phyloP scores from a whole-genome alignment of 139 green algal species.

The Bryopsis sp. region DNA sequence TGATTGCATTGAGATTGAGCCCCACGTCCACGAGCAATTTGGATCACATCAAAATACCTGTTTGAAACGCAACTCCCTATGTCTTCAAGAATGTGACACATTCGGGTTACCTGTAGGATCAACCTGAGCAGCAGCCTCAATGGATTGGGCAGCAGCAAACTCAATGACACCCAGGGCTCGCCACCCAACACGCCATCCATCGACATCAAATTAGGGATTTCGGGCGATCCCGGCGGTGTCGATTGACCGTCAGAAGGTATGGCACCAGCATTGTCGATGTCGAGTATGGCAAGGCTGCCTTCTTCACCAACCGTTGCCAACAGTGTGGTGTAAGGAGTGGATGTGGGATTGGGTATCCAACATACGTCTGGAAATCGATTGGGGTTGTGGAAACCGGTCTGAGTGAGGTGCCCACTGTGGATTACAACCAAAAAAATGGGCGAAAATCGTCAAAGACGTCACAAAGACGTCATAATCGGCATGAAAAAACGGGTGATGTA shows the following conservation, averaged over 20 bases:
- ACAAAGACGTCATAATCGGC: too few species aligned
- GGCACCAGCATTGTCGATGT: too few species aligned
- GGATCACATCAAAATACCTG: too few species aligned
- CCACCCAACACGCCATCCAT: background rate
- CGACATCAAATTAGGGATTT: background rate
- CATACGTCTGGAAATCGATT: background rate
- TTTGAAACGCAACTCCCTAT: too few species aligned
- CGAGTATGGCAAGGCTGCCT: conserved; percentile 21
- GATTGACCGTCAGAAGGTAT: too few species aligned
- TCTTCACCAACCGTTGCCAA: conserved; percentile 26
- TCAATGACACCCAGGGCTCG: conserved; percentile 27
- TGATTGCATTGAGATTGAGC: too few species aligned
- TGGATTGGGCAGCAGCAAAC: conserved; percentile 48
- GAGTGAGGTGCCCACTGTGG: background rate
- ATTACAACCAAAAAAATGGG: too few species aligned
- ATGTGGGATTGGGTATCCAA: background rate
- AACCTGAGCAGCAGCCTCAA: conserved; percentile 58
- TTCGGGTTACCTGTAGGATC: conserved; percentile 59
- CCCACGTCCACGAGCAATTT: too few species aligned
- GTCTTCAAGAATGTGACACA: too few species aligned
- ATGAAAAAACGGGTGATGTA: too few species aligned
- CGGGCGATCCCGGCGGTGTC: background rate
- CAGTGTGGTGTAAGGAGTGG: background rate
- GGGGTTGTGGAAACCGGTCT: background rate
- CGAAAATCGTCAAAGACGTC: too few species aligned